phyloP scores from a whole-genome alignment of 2,329 filamentous ascomycete genomes.

The Cytospora piceicola region DNA sequence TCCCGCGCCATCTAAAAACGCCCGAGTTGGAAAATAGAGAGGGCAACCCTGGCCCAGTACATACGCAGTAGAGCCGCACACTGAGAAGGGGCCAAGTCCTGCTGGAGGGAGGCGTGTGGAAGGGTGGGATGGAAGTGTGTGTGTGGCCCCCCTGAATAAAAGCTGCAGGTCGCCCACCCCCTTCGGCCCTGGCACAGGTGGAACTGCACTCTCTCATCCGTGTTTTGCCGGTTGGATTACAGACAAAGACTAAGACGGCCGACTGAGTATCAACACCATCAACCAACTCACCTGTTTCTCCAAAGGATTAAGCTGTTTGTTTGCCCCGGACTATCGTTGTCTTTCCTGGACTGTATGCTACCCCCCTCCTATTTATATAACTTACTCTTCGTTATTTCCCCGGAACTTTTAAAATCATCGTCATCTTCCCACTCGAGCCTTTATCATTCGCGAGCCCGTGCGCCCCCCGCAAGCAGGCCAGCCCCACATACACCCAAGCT shows the following conservation, averaged over 20 bases:
- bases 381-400: too few relatives aligned
- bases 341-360: not conserved
- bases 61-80: slow-evolving; percentile 3
- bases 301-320: not conserved
- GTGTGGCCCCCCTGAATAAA: slow-evolving; percentile 7
- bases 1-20: slow-evolving; percentile 8
- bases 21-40: not conserved
- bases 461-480: not conserved
- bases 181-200: slow-evolving; percentile 15
- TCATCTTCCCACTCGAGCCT: too few relatives aligned
- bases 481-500: slow-evolving; percentile 22
- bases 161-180: slow-evolving; percentile 24
- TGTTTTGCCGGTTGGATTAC: slow-evolving; percentile 13
- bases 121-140: not conserved
- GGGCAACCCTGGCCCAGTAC: not conserved
- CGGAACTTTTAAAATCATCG: too few relatives aligned
- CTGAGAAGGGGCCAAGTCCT: not conserved
- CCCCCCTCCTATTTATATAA: too few relatives aligned
- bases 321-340: not conserved
- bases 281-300: not conserved
- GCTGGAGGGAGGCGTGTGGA: slow-evolving; percentile 7
- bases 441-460: not conserved
- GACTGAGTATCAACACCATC: not conserved
- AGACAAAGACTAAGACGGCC: not conserved
- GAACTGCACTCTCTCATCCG: slow-evolving; percentile 18